Conservation (phyloP, 345 rosid species). For the Ricinus communis region DNA sequence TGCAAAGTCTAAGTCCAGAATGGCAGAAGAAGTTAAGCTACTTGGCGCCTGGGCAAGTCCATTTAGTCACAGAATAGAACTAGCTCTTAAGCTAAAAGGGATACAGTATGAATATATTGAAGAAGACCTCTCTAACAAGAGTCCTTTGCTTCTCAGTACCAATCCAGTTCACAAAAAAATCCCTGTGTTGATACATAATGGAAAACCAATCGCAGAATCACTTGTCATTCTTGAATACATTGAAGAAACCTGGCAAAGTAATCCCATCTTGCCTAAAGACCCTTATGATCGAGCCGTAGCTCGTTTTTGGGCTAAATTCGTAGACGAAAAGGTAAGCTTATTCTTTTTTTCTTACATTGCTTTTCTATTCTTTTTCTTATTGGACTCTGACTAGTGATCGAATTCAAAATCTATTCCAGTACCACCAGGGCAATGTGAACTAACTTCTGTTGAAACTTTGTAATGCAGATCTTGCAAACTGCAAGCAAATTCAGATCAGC, state of each 20-base stretch:
- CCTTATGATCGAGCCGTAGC: slow-evolving; percentile 5
- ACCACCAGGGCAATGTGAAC: too few species aligned
- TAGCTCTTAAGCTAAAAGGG: slow-evolving; percentile 17
- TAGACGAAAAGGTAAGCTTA: slow-evolving; percentile 9
- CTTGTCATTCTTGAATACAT: slow-evolving; percentile 21
- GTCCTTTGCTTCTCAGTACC: slow-evolving; percentile 6
- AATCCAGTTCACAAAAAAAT: slow-evolving; percentile 15
- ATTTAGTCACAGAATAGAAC: slow-evolving; percentile 9
- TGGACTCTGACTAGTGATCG: too few species aligned
- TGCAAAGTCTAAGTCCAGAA: neutral
- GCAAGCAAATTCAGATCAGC: neutral
- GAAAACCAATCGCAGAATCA: slow-evolving; percentile 12
- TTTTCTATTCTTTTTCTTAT: too few species aligned
- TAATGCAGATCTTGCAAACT: neutral
- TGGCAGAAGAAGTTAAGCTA: slow-evolving; percentile 2
- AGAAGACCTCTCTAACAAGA: slow-evolving; percentile 21
- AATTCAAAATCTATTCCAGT: too few species aligned
- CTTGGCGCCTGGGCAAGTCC: slow-evolving; percentile 12
- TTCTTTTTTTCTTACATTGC: too few species aligned
- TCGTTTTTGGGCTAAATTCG: slow-evolving; percentile 22
- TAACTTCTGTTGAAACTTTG: neutral
- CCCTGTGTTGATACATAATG: slow-evolving; percentile 17
- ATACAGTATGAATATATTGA: slow-evolving; percentile 5
- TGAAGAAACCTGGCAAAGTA: slow-evolving; percentile 11
- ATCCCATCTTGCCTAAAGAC: slow-evolving; percentile 7